Base-by-base conservation (phyloP, 805 yeast genomes). In the Clavispora fructus region DNA sequence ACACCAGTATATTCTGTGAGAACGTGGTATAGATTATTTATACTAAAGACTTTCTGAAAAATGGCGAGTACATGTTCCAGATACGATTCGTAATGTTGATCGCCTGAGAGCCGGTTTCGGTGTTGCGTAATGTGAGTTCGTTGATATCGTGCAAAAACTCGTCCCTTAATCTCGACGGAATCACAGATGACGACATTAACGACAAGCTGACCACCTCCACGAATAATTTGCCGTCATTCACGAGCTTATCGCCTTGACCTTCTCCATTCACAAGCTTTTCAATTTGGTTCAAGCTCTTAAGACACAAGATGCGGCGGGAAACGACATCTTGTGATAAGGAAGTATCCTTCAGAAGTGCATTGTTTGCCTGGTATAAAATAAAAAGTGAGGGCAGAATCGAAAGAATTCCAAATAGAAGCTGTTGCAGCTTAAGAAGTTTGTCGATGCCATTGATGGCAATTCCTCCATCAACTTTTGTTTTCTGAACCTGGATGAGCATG, bases 401-500 rank as follows among this genome's bases (percentile, higher is more conserved):
- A 25, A 94, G 86, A 19, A 88, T 70, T 1, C 96, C 97, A 68
- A 92, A 88, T n/a, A 94, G 94, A 45, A 92, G 76, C 62, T 94
- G 96, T 67, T 92, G 99, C 42, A 94, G 84, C 63, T 89, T 85
- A 39, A 94, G 74, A 53, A 92, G 70, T 60, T 87, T 84, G 65
- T 94, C 98, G 51, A 94, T 91, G 8, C 98, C 98, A 55, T 78
- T 80, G 50, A 92, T 78, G 0, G 97, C 98, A 6, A 90, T 70
- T 32, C 87, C 90, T 8, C 96, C 96, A 62, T 92, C 99, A 7
- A 94, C 97, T 65, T 92, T 92, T 11, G 96, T 85, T 66, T 94
- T 92, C 63, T 92, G 99, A n/a, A 94, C 73, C 64, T 94, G 98
- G 51, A 92, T 91, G 58, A 94, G 68, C 40, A 94, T 63, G 13